Conservation (phyloP, 2,329 filamentous ascomycete genomes). For the Blastomyces percursus region DNA sequence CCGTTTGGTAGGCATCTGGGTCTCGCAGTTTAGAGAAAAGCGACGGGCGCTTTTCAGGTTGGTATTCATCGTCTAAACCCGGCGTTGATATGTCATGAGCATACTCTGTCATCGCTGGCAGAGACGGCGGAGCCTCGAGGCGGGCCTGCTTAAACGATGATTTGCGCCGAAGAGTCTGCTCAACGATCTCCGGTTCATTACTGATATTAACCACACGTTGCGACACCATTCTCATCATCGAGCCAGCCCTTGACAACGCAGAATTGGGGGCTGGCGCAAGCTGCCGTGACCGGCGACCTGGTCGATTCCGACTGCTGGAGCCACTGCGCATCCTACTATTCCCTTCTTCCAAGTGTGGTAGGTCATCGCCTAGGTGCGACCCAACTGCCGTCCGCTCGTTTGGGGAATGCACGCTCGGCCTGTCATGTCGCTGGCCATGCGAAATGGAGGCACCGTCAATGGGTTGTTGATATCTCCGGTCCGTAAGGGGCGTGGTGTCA, state of each 20-base stretch:
- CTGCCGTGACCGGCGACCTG: constrained; percentile 37
- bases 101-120: constrained; percentile 39
- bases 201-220: constrained; percentile 96
- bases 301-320: constrained; percentile 31
- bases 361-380: constrained; percentile 50
- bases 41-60: constrained; percentile 24
- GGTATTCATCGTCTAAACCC: constrained; percentile 28
- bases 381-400: constrained; percentile 27
- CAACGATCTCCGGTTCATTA: constrained; percentile 75
- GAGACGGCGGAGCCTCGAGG: constrained; percentile 42
- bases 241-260: constrained; percentile 58
- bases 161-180: constrained; percentile 56
- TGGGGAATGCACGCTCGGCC: constrained; percentile 44
- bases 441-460: constrained; percentile 41
- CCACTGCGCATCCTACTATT: constrained; percentile 44
- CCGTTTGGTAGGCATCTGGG: constrained; percentile 30
- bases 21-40: constrained; percentile 16
- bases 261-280: constrained; percentile 51
- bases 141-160: constrained; percentile 40
- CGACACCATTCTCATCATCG: constrained; percentile 77
- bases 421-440: constrained; percentile 37
- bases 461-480: constrained; percentile 45
- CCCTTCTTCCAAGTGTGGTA: constrained; percentile 50
- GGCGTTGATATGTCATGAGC: constrained; percentile 33
- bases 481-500: constrained; percentile 51